These are phyloP conservation scores for Barnettozyma populi DNA, from an alignment of 805 yeast species.

Conservation along the genomic window DNA sequence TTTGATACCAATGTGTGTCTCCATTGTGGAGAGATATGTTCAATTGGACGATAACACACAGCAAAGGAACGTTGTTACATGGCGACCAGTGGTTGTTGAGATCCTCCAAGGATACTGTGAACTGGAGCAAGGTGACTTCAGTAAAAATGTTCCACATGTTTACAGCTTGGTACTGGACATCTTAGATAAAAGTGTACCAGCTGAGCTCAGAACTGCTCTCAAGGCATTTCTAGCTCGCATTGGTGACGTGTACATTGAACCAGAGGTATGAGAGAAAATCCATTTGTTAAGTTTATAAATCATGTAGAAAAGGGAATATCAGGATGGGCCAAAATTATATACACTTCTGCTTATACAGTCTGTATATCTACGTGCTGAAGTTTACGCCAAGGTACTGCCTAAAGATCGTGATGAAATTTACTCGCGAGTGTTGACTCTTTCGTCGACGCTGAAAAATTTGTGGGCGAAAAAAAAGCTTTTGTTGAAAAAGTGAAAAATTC, in stretches of 20 bases:
- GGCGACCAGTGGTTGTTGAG: constrained; percentile 92
- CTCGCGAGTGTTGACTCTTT: constrained; percentile 2
- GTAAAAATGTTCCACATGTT: constrained; percentile 49
- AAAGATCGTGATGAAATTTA: not conserved
- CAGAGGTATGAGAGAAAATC: constrained; percentile 13
- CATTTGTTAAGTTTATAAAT: not conserved
- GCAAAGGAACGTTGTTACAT: constrained; percentile 73
- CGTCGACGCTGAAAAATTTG: constrained; percentile 12
- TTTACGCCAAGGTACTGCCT: constrained; percentile 5
- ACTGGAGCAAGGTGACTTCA: constrained; percentile 70
- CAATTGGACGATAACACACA: constrained; percentile 67
- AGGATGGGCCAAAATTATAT: not conserved
- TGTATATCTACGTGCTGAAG: constrained; percentile 5
- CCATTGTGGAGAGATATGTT: constrained; percentile 65
- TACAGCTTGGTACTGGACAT: constrained; percentile 54
- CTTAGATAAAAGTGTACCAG: constrained; percentile 54
- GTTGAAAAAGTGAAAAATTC: not conserved
- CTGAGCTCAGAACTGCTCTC: constrained; percentile 57
- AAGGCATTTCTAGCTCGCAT: constrained; percentile 53
- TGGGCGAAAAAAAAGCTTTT: constrained; percentile 1
- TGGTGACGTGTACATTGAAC: constrained; percentile 41
- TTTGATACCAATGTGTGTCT: constrained; percentile 62
- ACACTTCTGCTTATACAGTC: not conserved
- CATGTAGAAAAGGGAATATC: not conserved
- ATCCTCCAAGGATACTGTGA: constrained; percentile 77